Evolutionary conservation across 2,329 filamentous ascomycete genomes (phyloP), one percentile per base, ranked within the genome.

Genomic region (Westerdykella ornata): DNA sequence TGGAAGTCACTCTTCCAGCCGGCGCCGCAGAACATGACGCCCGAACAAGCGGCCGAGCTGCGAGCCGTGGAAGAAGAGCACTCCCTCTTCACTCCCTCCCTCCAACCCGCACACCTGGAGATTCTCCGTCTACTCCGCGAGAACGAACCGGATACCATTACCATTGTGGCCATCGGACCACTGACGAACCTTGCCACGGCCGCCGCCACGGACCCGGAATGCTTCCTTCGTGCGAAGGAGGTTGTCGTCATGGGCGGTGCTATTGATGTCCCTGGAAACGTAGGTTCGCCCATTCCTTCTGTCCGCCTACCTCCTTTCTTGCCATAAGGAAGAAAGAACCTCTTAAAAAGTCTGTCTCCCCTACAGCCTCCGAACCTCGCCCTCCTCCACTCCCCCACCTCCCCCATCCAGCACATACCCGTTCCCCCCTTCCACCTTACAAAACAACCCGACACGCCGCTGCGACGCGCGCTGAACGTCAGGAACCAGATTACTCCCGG

Each of bases 241-340:
- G 77, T 98, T 3, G 83, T 95, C 3, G 85, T 96, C 35, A 98
- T 98, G 92, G 92, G 90, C 44, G 92, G 92, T 45, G 82, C 86
- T 17, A 77, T 98, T 40, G 75, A 85, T 44, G 70, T 81, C 34
- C 76, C 81, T 38, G 92, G 92, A 53, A 98, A 98, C 65, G 71
- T 74, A 65, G 57, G 56, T 54, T 7, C 11, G 8, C 44, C 43
- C 38, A 36, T 42, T 36, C 32, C 38, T 22, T 29, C 41, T 18
- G 11, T 29, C 30, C 40, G 38, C 30, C 37, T 22, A 20, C 26
- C 6, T 14, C 30, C 34, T 18, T 19, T 35, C 31, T 35, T 15
- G 8, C 30, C 13, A 7, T 33, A 7, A 33, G 12, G 17, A 14
- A 6, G 12, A 37, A 26, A 26, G 4, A 11, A 8, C 8, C 9